Evolutionary conservation across 768 basidiomycete genomes (phyloP), one percentile per base, ranked within the genome.

Genomic region (Erythrobasidium yunnanense): DNA sequence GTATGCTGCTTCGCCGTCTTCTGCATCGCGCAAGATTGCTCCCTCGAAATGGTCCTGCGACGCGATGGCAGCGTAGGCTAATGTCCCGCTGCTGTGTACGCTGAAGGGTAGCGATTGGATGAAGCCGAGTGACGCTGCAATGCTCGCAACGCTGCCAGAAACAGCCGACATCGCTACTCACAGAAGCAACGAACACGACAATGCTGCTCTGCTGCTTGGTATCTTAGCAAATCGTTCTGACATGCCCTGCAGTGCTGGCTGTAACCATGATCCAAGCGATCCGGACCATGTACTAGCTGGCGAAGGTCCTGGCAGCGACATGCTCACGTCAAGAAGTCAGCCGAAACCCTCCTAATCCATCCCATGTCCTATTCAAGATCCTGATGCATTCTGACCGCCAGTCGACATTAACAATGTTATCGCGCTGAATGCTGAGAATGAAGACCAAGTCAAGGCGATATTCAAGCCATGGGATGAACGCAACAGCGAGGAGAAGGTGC

Each of bases 21-120:
- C 65, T 0, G 69, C 67, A 32, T 72, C 71, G 25, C 71, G 68
- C 4, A 72, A 27, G 50, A 51, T 42, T 22, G 45, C 42, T 17
- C 57, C 49, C 55, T 72, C 71, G 55, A 68, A 71, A 17, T 18
- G 42, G 25, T 33, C 67, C 15, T 57, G 46, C 13, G 57, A 4
- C 1, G 67, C 17, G 42, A 72, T 66, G 22, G 66, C 71, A 23
- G 68, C 46, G 15, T 13, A 22, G 1, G 69, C 55, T 35, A 72
- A 49, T 13, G 56, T 29, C 17, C 47, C 35, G 18, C 42, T 49
- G 11, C 38, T 29, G 2, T 20, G 35, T 1, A 35, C n/a, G n/a
- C n/a, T 8, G 67, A 71, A 70, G 11, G 65, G 27, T 23, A 71
- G 49, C 1, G 53, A 23, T 11, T 23, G 8, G 60, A 72, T 66